phyloP scores from a whole-genome alignment of 768 basidiomycete genomes.

The Lentinula raphanica region DNA sequence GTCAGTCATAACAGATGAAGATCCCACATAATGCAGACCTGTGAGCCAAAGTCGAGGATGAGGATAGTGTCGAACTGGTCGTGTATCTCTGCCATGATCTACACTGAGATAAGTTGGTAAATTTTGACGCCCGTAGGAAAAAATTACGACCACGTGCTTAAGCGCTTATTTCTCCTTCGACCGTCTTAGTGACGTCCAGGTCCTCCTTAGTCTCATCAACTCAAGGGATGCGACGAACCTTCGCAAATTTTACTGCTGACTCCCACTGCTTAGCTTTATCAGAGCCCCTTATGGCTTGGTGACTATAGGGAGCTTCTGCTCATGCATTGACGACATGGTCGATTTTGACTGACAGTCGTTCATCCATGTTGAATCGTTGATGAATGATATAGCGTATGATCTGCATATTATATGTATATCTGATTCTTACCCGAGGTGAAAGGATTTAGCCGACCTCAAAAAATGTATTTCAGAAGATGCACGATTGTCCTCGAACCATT shows the following conservation, averaged over 20 bases:
- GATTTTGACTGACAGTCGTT: background rate
- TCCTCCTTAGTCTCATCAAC: too few species aligned
- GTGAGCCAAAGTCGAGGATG: slow-evolving; percentile 96
- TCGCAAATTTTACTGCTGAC: too few species aligned
- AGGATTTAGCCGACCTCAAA: background rate
- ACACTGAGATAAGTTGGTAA: background rate
- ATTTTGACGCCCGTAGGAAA: background rate
- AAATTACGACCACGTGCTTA: background rate
- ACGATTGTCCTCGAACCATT: background rate
- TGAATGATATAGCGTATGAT: too few species aligned
- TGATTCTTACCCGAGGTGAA: background rate
- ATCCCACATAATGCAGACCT: slow-evolving; percentile 42
- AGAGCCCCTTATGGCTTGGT: too few species aligned
- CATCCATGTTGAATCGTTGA: background rate
- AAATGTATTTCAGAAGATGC: too few species aligned
- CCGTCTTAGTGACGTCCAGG: too few species aligned
- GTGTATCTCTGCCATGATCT: slow-evolving; percentile 79
- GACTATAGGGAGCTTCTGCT: too few species aligned
- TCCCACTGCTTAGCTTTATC: too few species aligned
- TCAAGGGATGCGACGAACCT: too few species aligned
- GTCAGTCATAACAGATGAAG: slow-evolving; percentile 7
- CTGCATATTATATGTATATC: background rate
- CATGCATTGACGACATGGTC: too few species aligned
- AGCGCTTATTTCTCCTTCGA: too few species aligned
- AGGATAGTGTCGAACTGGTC: slow-evolving; percentile 94